phyloP scores from a whole-genome alignment of 2,329 filamentous ascomycete species.

The Bipolaris oryzae region DNA sequence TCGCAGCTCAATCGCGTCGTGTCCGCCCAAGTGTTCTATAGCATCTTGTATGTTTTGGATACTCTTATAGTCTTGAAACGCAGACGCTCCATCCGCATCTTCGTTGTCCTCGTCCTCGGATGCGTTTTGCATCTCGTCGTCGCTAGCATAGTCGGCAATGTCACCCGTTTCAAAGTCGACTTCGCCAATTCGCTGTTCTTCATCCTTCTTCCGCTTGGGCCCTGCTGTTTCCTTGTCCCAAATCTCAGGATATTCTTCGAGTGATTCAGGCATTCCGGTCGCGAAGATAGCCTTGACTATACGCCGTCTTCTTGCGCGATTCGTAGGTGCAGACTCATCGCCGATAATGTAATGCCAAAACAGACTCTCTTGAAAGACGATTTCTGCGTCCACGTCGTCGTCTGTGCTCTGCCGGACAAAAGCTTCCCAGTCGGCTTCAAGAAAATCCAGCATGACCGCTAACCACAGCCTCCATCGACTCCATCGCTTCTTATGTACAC shows the following conservation, averaged over 20 bases:
- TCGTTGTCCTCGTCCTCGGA: conserved; percentile 13
- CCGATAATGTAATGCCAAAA: conserved; percentile 63
- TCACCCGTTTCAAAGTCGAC: conserved; percentile 61
- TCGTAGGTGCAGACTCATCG: conserved; percentile 41
- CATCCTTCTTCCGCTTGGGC: conserved; percentile 54
- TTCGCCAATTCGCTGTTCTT: conserved; percentile 64
- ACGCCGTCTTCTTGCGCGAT: conserved; percentile 53
- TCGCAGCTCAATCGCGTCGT: conserved; percentile 66
- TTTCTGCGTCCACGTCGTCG: conserved; percentile 21
- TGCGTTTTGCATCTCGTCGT: conserved; percentile 40
- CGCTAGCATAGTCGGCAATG: conserved; percentile 60
- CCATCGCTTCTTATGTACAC: conserved; percentile 76
- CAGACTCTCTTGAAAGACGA: conserved; percentile 60
- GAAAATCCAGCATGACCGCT: conserved; percentile 75
- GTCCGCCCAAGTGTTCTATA: conserved; percentile 43
- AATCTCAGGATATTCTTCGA: conserved; percentile 66
- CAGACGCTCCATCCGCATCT: conserved; percentile 8
- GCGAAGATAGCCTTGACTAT: conserved; percentile 72
- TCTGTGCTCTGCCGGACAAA: conserved; percentile 49
- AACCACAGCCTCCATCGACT: conserved; percentile 81
- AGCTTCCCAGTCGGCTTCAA: conserved; percentile 73
- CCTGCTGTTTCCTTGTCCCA: conserved; percentile 69
- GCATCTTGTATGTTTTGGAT: conserved; percentile 24
- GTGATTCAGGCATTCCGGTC: conserved; percentile 61
- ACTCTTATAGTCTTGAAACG: neutral